Conservation (phyloP, 805 yeast genomes). For the Naumovozyma baii region DNA sequence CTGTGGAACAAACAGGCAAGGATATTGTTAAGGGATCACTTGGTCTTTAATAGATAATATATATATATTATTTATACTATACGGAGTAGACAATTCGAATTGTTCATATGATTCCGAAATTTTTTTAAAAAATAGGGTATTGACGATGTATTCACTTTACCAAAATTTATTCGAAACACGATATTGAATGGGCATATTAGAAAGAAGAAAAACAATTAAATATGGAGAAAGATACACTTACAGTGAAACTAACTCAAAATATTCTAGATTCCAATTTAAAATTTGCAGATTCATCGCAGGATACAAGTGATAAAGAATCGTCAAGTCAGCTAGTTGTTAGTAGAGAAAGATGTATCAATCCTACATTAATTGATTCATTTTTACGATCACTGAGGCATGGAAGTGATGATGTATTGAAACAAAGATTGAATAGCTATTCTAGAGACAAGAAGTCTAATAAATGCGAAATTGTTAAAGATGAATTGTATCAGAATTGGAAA, state of each 20-base stretch:
- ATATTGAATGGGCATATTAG: neutral
- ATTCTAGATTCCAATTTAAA: constrained; percentile 13
- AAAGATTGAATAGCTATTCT: constrained; percentile 34
- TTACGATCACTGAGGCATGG: constrained; percentile 24
- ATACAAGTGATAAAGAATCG: constrained; percentile 2
- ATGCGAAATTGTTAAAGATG: constrained; percentile 31
- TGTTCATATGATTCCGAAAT: too few relatives aligned
- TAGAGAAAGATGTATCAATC: constrained; percentile 24
- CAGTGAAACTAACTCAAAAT: constrained; percentile 4
- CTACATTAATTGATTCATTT: constrained; percentile 25
- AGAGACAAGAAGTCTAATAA: constrained; percentile 8
- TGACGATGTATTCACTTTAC: neutral
- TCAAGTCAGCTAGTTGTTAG: constrained; percentile 16
- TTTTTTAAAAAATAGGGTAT: neutral
- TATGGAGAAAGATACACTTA: neutral
- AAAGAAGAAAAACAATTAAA: neutral
- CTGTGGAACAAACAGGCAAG: constrained; percentile 41
- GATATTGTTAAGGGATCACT: constrained; percentile 43
- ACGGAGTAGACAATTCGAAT: too few relatives aligned
- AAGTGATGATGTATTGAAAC: constrained; percentile 39
- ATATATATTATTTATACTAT: too few relatives aligned
- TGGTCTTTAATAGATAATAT: constrained; percentile 45
- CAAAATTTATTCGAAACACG: too few relatives aligned
- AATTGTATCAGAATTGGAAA: constrained; percentile 41
- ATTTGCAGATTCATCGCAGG: constrained; percentile 9